Conservation (phyloP, 352 stramenopile species). For the Pythium pyrilobum region DNA sequence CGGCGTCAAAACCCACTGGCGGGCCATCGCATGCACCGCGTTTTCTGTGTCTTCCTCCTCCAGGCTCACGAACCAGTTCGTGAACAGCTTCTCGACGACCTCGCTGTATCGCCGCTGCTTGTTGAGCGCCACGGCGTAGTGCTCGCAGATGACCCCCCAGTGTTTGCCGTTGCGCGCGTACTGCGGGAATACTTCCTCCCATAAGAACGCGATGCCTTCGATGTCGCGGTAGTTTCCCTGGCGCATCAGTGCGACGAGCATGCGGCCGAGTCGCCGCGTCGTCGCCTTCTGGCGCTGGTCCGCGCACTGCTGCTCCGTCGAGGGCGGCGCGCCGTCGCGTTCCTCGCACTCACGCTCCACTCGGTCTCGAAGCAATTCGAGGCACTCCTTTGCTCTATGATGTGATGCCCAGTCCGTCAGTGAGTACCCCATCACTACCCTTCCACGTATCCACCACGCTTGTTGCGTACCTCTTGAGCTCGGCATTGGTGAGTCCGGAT, state of each 20-base stretch:
- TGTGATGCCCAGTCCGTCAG: not conserved
- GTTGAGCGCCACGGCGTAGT: constrained; percentile 24
- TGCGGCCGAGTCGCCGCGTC: constrained; percentile 14
- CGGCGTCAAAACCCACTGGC: constrained; percentile 10
- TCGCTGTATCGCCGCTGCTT: constrained; percentile 24
- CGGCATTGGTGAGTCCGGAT: constrained; percentile 11
- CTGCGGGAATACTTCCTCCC: constrained; percentile 23
- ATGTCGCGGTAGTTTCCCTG: constrained; percentile 17
- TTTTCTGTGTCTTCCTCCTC: constrained; percentile 5
- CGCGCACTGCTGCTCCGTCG: not conserved
- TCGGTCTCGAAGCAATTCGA: constrained; percentile 8
- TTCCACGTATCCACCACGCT: not conserved
- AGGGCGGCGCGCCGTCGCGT: not conserved
- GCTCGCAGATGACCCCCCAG: constrained; percentile 19
- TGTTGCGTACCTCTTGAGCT: constrained; percentile 13
- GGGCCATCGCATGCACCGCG: not conserved
- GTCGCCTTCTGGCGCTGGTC: constrained; percentile 4
- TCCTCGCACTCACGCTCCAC: constrained; percentile 12
- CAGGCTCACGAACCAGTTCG: constrained; percentile 6
- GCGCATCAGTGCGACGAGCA: constrained; percentile 12
- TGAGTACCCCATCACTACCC: not conserved
- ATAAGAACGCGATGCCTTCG: constrained; percentile 23
- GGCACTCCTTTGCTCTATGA: constrained; percentile 12
- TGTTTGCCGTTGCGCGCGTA: constrained; percentile 19
- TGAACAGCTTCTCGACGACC: constrained; percentile 23